Conservation (phyloP, 179 eudicot genomes). For the Gypsophila paniculata region DNA sequence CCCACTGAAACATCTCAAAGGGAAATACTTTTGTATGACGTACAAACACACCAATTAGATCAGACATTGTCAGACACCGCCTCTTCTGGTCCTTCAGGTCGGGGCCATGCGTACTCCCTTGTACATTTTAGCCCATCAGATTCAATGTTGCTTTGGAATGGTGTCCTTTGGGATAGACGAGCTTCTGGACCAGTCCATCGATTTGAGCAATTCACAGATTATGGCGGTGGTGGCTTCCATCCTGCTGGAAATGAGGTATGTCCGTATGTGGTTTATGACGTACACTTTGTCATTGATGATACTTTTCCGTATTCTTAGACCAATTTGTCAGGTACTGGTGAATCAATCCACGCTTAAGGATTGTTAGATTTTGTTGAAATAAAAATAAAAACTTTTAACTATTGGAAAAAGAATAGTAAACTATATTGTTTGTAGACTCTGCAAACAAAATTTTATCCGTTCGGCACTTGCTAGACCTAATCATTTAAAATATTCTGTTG, state of each 20-base stretch:
- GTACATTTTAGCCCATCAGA: conserved; percentile 86
- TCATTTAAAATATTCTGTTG: no score
- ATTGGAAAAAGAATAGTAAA: no score
- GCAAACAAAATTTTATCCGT: no score
- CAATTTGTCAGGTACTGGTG: neutral
- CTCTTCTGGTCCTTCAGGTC: conserved; percentile 44
- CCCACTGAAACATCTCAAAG: conserved; percentile 57
- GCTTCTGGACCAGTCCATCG: conserved; percentile 58
- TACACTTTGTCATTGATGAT: neutral
- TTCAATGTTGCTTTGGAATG: conserved; percentile 85
- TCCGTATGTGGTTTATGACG: neutral
- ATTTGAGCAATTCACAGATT: conserved; percentile 91
- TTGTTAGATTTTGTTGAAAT: neutral
- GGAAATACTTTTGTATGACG: conserved; percentile 74
- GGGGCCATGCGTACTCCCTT: conserved; percentile 60
- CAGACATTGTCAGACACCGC: conserved; percentile 56
- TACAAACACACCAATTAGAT: conserved; percentile 64
- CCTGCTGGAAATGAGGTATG: conserved; percentile 99
- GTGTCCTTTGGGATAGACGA: conserved; percentile 87
- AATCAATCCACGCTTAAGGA: no score
- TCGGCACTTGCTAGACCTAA: no score
- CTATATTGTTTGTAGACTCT: no score
- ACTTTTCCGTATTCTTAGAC: neutral
- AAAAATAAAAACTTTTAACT: no score
- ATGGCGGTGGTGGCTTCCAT: conserved; percentile 98